These are phyloP conservation scores for Wickerhamomyces bovis DNA, from an alignment of 805 yeast genomes.

Conservation along the genomic window DNA sequence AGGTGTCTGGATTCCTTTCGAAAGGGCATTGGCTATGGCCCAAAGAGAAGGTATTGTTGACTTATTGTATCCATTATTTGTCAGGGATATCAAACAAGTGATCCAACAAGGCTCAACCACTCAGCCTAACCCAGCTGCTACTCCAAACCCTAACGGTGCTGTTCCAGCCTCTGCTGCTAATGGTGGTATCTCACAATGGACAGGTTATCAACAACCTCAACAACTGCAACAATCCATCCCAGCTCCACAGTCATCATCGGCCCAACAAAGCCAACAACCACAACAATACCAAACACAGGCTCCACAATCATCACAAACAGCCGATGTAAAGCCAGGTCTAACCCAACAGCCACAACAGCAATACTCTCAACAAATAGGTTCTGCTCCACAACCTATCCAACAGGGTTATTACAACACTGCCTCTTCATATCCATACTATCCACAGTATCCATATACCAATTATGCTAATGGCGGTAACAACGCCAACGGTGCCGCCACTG, in stretches of 20 bases:
- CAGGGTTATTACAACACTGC: conserved; percentile 1
- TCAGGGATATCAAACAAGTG: conserved; percentile 58
- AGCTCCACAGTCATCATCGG: conserved; percentile 7
- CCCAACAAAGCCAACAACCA: conserved; percentile 11
- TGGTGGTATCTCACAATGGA: conserved; percentile 2
- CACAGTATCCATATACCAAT: conserved; percentile 9
- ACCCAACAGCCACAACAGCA: conserved; percentile 16
- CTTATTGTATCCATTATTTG: conserved; percentile 60
- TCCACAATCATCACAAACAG: conserved; percentile 1
- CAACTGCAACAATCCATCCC: conserved; percentile 7
- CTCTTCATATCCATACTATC: conserved; percentile 6
- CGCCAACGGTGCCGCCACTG: neutral
- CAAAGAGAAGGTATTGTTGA: conserved; percentile 72
- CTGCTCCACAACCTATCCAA: conserved; percentile 5
- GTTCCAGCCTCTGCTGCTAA: neutral
- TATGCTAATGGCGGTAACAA: conserved; percentile 6
- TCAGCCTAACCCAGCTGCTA: conserved; percentile 22
- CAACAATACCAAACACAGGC: conserved; percentile 1
- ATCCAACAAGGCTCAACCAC: conserved; percentile 31
- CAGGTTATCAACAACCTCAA: conserved; percentile 3
- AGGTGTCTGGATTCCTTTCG: conserved; percentile 90
- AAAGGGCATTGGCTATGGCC: conserved; percentile 76
- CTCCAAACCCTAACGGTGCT: conserved; percentile 1
- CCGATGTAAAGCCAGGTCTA: conserved; percentile 18
- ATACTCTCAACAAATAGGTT: conserved; percentile 1